These are phyloP conservation scores for Brassica rapa DNA, from an alignment of 345 rosid species.

Conservation along the genomic window DNA sequence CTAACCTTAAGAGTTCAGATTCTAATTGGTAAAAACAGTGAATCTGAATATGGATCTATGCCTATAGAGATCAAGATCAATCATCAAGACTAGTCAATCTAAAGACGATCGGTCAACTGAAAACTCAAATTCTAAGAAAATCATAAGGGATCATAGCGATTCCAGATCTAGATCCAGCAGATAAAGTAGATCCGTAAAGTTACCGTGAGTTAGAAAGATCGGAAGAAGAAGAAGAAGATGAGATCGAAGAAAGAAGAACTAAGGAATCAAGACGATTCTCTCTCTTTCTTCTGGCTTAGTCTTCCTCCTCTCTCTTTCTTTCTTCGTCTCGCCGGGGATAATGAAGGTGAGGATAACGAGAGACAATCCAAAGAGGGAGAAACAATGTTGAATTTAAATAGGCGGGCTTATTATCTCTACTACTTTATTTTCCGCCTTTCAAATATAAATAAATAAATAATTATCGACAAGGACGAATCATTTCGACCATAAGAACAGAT, in stretches of 20 bases:
- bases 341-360: constrained; percentile 34
- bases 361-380: constrained; percentile 35
- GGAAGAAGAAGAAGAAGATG: constrained; percentile 17
- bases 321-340: constrained; percentile 33
- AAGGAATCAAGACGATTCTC: constrained; percentile 7
- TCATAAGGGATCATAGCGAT: background rate
- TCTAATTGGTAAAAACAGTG: background rate
- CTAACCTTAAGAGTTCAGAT: constrained; percentile 6
- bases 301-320: background rate
- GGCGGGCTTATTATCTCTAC: constrained; percentile 37
- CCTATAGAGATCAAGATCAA: constrained; percentile 12
- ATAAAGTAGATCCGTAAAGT: constrained; percentile 38
- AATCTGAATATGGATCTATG: constrained; percentile 26
- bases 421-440: constrained; percentile 34
- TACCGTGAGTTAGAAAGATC: constrained; percentile 35
- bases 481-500: constrained; percentile 49
- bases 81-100: constrained; percentile 2
- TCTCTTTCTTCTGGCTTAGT: background rate
- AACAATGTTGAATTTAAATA: constrained; percentile 37
- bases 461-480: constrained; percentile 42
- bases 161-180: constrained; percentile 30
- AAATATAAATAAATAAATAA: background rate
- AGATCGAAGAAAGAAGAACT: constrained; percentile 26
- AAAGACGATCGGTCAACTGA: constrained; percentile 18
- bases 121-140: no score